phyloP scores from a whole-genome alignment of 2,329 filamentous ascomycete genomes.

The Tricladium varicosporioides region DNA sequence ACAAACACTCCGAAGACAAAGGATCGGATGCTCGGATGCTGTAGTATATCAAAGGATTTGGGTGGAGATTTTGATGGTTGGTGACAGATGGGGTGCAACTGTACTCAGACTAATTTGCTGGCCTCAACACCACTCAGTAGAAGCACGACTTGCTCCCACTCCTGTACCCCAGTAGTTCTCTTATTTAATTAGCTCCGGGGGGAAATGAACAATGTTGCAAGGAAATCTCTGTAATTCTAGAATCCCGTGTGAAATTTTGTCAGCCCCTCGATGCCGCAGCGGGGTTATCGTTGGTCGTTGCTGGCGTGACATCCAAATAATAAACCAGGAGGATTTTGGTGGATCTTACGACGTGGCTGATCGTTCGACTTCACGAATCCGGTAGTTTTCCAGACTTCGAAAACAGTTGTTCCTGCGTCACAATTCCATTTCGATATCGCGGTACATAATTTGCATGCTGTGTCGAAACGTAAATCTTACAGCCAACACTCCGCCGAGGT shows the following conservation, averaged over 20 bases:
- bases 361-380: neutral
- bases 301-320: no score
- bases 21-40: neutral
- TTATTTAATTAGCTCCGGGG: no score
- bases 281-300: no score
- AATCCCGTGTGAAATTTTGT: no score
- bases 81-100: no score
- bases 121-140: neutral
- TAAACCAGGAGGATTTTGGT: neutral
- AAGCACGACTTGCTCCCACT: no score
- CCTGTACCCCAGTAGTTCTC: no score
- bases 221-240: no score
- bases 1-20: neutral
- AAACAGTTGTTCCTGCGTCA: conserved; percentile 8
- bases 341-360: neutral
- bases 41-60: neutral
- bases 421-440: conserved; percentile 4
- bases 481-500: neutral
- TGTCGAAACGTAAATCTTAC: conserved; percentile 2
- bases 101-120: neutral
- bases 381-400: conserved; percentile 7
- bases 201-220: no score
- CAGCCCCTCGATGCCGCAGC: no score
- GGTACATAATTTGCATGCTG: conserved; percentile 5
- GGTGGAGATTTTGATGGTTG: no score